Conservation (phyloP, 1,284 basidiomycete genomes). For the Ustilago cynodontis region DNA sequence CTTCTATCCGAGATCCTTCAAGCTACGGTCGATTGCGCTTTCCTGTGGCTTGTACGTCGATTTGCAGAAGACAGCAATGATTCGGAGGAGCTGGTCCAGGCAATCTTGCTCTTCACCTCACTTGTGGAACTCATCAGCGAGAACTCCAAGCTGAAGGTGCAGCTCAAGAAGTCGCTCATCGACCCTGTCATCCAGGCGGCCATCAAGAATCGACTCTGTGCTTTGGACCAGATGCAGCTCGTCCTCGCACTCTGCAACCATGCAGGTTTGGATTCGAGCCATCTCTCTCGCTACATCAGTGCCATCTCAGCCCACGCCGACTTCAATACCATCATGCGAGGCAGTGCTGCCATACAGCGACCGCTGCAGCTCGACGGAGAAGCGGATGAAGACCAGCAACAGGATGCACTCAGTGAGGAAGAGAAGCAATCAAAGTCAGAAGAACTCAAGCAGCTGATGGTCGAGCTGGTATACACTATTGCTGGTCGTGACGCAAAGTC, state of each 20-base stretch:
- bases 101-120: slow-evolving; percentile 29
- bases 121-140: slow-evolving; percentile 22
- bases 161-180: slow-evolving; percentile 76
- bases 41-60: slow-evolving; percentile 69
- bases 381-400: slow-evolving; percentile 66
- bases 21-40: slow-evolving; percentile 29
- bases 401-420: background rate
- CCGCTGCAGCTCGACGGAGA: slow-evolving; percentile 45
- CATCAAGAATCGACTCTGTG: slow-evolving; percentile 76
- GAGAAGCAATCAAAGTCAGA: slow-evolving; percentile 10
- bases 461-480: slow-evolving; percentile 76
- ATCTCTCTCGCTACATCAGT: slow-evolving; percentile 47
- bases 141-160: slow-evolving; percentile 8
- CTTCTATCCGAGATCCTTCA: slow-evolving; percentile 29
- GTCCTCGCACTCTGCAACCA: slow-evolving; percentile 71
- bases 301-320: slow-evolving; percentile 52
- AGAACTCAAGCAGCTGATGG: slow-evolving; percentile 65
- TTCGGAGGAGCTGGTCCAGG: slow-evolving; percentile 28
- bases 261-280: slow-evolving; percentile 29
- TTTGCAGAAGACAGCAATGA: slow-evolving; percentile 70
- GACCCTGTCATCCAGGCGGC: slow-evolving; percentile 81
- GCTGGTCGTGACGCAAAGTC: slow-evolving; percentile 82
- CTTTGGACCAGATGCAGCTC: slow-evolving; percentile 73
- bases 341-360: slow-evolving; percentile 43
- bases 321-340: slow-evolving; percentile 37